phyloP scores from a whole-genome alignment of 1,139 yeast species.

The Pichia sp. region DNA sequence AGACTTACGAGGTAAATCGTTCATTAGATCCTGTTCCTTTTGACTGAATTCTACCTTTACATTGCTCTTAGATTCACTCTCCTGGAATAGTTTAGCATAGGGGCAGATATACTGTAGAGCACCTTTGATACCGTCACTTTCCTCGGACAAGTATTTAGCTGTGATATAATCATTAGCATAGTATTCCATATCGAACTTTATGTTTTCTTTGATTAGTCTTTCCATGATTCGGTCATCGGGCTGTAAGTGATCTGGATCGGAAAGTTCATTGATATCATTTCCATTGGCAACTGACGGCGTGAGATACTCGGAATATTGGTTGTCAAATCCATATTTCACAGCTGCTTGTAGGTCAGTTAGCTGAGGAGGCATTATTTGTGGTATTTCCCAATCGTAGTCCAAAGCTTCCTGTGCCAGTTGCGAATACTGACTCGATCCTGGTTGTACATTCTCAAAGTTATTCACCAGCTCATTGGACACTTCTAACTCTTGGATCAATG shows the following conservation, averaged over 20 bases:
- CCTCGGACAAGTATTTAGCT: conserved; percentile 48
- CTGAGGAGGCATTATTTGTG: conserved; percentile 39
- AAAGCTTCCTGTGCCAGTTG: conserved; percentile 47
- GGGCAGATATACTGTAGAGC: conserved; percentile 59
- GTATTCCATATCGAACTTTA: conserved; percentile 82
- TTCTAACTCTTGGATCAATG: conserved; percentile 25
- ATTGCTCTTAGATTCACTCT: conserved; percentile 44
- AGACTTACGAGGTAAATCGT: conserved; percentile 59
- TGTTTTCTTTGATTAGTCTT: conserved; percentile 63
- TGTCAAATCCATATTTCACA: conserved; percentile 73
- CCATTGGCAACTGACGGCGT: conserved; percentile 71
- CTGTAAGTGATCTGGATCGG: conserved; percentile 66
- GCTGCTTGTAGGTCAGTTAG: conserved; percentile 6
- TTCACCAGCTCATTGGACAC: conserved; percentile 32
- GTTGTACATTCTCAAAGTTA: conserved; percentile 3
- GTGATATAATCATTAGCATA: conserved; percentile 82
- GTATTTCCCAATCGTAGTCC: conserved; percentile 78
- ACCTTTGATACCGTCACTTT: conserved; percentile 38
- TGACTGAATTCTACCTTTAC: conserved; percentile 47
- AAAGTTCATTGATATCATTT: conserved; percentile 84
- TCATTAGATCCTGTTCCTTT: conserved; percentile 62
- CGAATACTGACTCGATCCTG: conserved; percentile 5
- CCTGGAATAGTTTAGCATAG: conserved; percentile 38
- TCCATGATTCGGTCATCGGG: conserved; percentile 58
- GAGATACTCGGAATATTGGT: conserved; percentile 55